phyloP scores from a whole-genome alignment of 2,329 filamentous ascomycete species.

The Helotiales sp. region DNA sequence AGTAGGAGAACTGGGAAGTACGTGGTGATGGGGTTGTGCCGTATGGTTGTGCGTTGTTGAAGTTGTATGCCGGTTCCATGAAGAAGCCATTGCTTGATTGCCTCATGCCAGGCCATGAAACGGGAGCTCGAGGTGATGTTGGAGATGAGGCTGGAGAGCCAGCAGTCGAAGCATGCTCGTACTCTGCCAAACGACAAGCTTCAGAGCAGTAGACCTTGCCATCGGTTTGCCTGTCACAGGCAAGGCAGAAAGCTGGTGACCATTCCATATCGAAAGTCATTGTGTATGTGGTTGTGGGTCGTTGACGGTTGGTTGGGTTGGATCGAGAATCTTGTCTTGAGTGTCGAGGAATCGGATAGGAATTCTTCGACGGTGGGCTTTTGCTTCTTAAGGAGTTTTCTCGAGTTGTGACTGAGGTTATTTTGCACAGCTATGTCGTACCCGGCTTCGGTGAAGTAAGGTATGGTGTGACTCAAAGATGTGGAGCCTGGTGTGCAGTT shows the following conservation, averaged over 20 bases:
- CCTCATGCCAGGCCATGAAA: slow-evolving; percentile 58
- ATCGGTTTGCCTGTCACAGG: slow-evolving; percentile 88
- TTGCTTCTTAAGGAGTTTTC: slow-evolving; percentile 20
- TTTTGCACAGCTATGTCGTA: slow-evolving; percentile 31
- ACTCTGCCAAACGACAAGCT: slow-evolving; percentile 84
- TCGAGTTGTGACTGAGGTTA: slow-evolving; percentile 19
- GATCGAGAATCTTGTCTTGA: neutral
- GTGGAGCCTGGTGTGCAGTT: slow-evolving; percentile 37
- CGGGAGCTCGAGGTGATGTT: slow-evolving; percentile 51
- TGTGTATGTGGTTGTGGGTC: slow-evolving; percentile 27
- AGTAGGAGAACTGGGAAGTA: slow-evolving; percentile 50
- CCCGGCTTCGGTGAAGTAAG: slow-evolving; percentile 35
- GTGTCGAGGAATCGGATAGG: slow-evolving; percentile 4
- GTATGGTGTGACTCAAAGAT: slow-evolving; percentile 41
- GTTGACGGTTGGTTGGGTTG: slow-evolving; percentile 13
- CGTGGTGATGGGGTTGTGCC: slow-evolving; percentile 52
- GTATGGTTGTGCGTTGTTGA: slow-evolving; percentile 66
- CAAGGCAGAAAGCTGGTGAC: slow-evolving; percentile 91
- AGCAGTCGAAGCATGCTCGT: slow-evolving; percentile 67
- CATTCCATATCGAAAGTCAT: slow-evolving; percentile 55
- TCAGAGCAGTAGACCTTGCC: slow-evolving; percentile 90
- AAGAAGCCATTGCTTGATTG: slow-evolving; percentile 60
- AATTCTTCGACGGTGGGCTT: slow-evolving; percentile 16
- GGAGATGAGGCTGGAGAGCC: slow-evolving; percentile 65
- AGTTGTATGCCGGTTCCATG: slow-evolving; percentile 78